Evolutionary conservation across 164 flowering plant species (phyloP), one percentile per base, ranked within the genome.

Genomic region (Umbilicus rupestris): DNA sequence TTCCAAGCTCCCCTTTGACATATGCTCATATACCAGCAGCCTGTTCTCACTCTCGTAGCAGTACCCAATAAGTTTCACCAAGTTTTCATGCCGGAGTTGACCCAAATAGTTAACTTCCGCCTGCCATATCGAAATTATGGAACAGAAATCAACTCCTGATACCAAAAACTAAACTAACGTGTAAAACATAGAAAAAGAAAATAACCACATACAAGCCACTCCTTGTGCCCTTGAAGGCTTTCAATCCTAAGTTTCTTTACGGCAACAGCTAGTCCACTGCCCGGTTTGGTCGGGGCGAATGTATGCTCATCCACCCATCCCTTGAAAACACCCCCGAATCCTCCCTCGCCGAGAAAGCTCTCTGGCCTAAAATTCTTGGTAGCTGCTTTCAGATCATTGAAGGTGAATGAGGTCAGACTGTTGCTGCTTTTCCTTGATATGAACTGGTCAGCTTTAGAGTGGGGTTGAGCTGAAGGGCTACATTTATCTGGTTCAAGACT

Each of bases 1-100:
- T 78, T 91, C 96, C 80, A 92, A 81, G 69, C 94, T 84, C 33
- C 97, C 98, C 68, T 80, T 85, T 7, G 84, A 77, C 98, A 92
- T 85, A 71, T 63, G 86, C 73, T 92, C 97, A 39, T 92, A 92
- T 16, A 89, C 96, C 24, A 89, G 70, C 70, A 92, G 90, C 67
- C 83, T 80, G 63, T 85, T 73, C 0, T 92, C 86, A 28, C 75
- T 74, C 69, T 90, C 89, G 11, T 74, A 72, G 69, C 87, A 87
- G 65, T 79, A 83, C 2, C 92, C 92, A 39, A 85, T 80, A 16
- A 89, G 86, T 70, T 81, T 87, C 69, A 87, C 92, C 20, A 87
- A 86, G 71, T 85, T 89, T 63, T 84, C 79, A 69, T 89, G 90
- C 49, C 68, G 82, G 70, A 89, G 83, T 74, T 74, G 81, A 33